Evolutionary conservation across 306 rosid species (phyloP).

Genomic region (Rubus parviflorus): DNA sequence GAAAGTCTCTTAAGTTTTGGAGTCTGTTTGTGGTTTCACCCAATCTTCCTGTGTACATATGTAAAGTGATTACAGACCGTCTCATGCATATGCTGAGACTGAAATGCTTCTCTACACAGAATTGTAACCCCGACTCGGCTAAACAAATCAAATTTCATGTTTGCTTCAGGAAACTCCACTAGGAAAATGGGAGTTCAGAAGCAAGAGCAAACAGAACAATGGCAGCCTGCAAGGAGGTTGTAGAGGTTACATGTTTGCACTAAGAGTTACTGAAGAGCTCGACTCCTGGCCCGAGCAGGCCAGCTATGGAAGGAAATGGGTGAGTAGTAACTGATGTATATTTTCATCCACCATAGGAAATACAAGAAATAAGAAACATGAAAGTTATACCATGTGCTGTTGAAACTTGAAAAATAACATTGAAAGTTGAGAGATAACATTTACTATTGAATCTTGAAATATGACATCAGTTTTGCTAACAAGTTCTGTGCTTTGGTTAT

Average conservation of each 20-base stretch:
- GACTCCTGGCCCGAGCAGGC: conserved; percentile 40
- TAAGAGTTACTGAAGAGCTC: conserved; percentile 37
- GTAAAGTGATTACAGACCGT: not conserved
- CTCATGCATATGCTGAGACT: not conserved
- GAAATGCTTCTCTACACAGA: not conserved
- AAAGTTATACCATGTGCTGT: not conserved
- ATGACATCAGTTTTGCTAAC: not conserved
- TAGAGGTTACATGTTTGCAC: conserved; percentile 39
- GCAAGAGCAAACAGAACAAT: conserved; percentile 37
- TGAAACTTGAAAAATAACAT: not conserved
- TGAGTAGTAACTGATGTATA: conserved; percentile 13
- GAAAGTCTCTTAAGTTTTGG: not conserved
- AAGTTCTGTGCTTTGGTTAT: not conserved
- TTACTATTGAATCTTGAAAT: not conserved
- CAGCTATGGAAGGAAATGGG: conserved; percentile 36
- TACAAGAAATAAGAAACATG: not conserved
- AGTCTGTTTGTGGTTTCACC: not conserved
- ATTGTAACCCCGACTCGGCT: not conserved
- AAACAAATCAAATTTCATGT: conserved; percentile 4
- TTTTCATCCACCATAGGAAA: not conserved
- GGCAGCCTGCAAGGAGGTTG: conserved; percentile 30
- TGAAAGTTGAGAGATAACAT: not conserved
- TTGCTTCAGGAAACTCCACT: conserved; percentile 37
- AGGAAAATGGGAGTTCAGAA: conserved; percentile 37
- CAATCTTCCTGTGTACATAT: not conserved